Conservation (phyloP, 208 protist species). For the Leishmania tropica region DNA sequence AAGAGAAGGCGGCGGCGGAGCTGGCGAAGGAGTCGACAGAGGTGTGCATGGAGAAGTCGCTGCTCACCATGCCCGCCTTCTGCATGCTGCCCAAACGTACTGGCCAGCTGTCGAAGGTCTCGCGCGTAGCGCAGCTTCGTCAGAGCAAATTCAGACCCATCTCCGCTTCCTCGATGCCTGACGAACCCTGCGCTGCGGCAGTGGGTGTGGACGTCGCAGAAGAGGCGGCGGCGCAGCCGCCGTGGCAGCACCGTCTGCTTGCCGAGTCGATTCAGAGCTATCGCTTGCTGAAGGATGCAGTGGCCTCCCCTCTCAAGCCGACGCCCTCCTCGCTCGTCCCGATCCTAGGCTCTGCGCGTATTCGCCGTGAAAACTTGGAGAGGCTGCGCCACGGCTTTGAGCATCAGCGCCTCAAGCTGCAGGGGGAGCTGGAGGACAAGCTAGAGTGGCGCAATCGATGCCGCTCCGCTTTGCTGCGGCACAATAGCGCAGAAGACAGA, state of each 20-base stretch:
- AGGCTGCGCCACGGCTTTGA: slow-evolving; percentile 59
- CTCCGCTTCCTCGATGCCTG: background rate
- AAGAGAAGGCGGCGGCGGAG: background rate
- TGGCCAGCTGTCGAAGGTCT: background rate
- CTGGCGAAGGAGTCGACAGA: background rate
- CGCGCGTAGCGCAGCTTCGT: slow-evolving; percentile 21
- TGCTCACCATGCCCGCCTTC: slow-evolving; percentile 5
- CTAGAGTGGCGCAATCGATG: slow-evolving; percentile 56
- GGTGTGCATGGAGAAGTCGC: background rate
- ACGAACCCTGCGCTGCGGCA: background rate
- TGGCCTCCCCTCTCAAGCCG: background rate
- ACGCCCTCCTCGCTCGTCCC: slow-evolving; percentile 1
- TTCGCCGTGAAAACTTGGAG: slow-evolving; percentile 26
- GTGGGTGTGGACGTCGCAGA: too few species aligned
- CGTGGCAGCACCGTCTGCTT: slow-evolving; percentile 15
- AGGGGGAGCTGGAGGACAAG: slow-evolving; percentile 59
- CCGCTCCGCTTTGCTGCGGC: slow-evolving; percentile 41
- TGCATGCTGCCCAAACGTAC: background rate
- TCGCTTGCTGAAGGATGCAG: slow-evolving; percentile 34
- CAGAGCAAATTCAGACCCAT: slow-evolving; percentile 14
- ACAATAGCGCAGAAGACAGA: background rate
- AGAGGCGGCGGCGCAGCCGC: background rate
- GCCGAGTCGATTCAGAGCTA: slow-evolving; percentile 57
- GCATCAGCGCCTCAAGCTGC: slow-evolving; percentile 45
- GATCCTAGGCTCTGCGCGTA: slow-evolving; percentile 2